Percentiles rank a stretch among this genome's conserved stretches.
These are phyloP conservation scores for Sporothrix dimorphospora DNA, from an alignment of 2,329 filamentous ascomycete species.

Conservation along the genomic window DNA sequence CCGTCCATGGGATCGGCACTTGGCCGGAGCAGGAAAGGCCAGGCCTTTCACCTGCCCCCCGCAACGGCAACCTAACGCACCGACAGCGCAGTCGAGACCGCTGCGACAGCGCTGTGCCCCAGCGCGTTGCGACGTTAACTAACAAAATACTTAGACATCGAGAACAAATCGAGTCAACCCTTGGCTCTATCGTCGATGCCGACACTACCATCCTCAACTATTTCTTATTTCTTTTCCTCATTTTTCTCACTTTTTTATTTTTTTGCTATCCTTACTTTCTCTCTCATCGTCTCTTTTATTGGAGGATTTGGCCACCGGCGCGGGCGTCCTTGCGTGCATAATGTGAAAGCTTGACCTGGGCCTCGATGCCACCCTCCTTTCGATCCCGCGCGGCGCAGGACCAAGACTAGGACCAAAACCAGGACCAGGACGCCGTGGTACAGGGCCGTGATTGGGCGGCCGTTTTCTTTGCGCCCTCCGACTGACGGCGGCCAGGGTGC, in stretches of 20 bases:
- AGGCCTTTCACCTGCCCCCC: not conserved
- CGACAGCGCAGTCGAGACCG: not conserved
- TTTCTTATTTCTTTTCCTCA: too few species aligned
- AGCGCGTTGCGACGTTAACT: not conserved
- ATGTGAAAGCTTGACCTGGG: not conserved
- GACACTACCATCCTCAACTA: too few species aligned
- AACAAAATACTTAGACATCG: too few species aligned
- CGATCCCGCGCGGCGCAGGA: not conserved
- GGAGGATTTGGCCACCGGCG: not conserved
- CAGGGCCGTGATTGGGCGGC: too few species aligned
- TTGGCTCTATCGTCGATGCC: too few species aligned
- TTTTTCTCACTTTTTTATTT: not conserved
- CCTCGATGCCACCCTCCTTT: not conserved
- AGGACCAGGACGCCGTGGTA: too few species aligned
- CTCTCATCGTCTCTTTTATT: not conserved
- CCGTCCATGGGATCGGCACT: constrained; percentile 24
- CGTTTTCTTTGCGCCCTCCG: not conserved
- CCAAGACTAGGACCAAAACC: not conserved
- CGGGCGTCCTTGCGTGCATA: constrained; percentile 16
- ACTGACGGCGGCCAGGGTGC: too few species aligned
- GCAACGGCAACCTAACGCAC: not conserved
- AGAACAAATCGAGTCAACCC: too few species aligned
- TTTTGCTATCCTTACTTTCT: too few species aligned
- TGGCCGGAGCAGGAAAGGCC: constrained; percentile 22
- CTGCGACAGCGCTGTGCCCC: not conserved